phyloP scores from a whole-genome alignment of 139 green algal genomes.

The Diplosphaera chodatii region DNA sequence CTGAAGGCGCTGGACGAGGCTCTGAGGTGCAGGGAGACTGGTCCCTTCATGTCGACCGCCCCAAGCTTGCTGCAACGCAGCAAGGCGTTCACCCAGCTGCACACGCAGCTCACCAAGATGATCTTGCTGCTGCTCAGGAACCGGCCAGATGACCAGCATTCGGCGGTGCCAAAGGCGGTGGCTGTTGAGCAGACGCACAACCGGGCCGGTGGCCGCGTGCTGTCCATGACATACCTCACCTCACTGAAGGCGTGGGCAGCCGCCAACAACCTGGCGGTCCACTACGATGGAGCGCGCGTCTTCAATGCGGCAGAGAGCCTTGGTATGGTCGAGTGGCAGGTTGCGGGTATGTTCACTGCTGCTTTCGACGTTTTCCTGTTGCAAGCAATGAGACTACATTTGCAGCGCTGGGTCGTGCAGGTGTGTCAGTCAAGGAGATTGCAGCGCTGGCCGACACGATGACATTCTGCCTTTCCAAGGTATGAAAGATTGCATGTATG shows the following conservation, averaged over 20 bases:
- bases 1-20: constrained; percentile 3
- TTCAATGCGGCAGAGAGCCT: constrained; percentile 54
- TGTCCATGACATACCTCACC: constrained; percentile 48
- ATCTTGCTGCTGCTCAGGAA: neutral
- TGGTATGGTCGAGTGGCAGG: neutral
- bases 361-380: too few species aligned
- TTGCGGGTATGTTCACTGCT: too few species aligned
- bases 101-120: neutral
- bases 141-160: constrained; percentile 59
- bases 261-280: constrained; percentile 24
- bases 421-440: constrained; percentile 7
- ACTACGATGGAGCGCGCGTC: constrained; percentile 71
- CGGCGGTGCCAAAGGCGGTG: constrained; percentile 40
- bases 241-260: constrained; percentile 13
- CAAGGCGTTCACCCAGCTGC: too few species aligned
- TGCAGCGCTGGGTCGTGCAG: neutral
- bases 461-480: constrained; percentile 63
- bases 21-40: constrained; percentile 7
- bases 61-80: too few species aligned
- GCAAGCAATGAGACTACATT: too few species aligned
- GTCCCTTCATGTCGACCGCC: too few species aligned
- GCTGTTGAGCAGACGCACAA: constrained; percentile 78
- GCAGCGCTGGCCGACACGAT: constrained; percentile 21
- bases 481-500: neutral
- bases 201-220: constrained; percentile 50